These are phyloP conservation scores for Colletotrichum simmondsii DNA, from an alignment of 2,329 filamentous ascomycete genomes.

Conservation along the genomic window DNA sequence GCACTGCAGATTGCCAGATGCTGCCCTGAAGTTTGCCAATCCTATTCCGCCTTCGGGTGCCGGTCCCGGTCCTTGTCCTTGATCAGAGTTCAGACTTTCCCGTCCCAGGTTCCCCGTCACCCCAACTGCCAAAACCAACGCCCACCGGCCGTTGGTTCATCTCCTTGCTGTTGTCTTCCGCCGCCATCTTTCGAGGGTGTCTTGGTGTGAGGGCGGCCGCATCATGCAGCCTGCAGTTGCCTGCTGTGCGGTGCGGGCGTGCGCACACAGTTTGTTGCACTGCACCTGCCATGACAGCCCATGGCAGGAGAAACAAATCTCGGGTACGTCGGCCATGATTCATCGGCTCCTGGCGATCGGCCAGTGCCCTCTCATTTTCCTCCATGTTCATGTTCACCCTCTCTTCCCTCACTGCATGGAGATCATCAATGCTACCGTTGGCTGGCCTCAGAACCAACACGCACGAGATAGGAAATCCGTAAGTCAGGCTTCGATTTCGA, in stretches of 20 bases:
- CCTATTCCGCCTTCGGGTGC: background rate
- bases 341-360: background rate
- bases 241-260: conserved; percentile 13
- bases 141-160: background rate
- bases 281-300: conserved; percentile 20
- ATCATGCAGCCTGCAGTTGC: conserved; percentile 28
- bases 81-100: background rate
- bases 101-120: background rate
- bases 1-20: background rate
- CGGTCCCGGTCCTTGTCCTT: background rate
- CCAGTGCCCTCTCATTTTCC: background rate
- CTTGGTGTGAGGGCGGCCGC: background rate
- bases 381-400: background rate
- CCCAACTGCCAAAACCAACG: background rate
- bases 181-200: background rate
- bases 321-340: background rate
- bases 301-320: background rate
- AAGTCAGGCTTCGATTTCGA: background rate
- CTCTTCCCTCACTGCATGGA: no score
- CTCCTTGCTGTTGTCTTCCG: background rate
- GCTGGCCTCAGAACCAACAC: background rate
- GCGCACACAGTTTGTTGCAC: conserved; percentile 29
- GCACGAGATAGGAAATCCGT: background rate
- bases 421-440: background rate
- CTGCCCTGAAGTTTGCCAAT: background rate